Conservation (phyloP, 2,329 filamentous ascomycete genomes). For the Monosporascus cannonballus region DNA sequence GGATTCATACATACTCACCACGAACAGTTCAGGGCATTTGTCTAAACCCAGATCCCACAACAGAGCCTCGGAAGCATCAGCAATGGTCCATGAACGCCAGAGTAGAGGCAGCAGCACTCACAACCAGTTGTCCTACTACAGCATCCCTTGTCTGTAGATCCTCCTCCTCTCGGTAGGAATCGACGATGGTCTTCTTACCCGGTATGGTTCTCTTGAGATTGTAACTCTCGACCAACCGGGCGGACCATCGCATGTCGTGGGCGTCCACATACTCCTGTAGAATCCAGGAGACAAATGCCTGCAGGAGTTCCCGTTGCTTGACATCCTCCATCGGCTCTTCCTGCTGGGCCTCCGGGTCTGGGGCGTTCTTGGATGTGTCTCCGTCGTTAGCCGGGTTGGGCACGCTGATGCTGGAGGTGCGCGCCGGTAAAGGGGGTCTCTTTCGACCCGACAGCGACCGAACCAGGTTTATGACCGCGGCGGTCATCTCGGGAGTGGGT, state of each 20-base stretch:
- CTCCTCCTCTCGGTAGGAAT: conserved; percentile 59
- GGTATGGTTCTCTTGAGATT: conserved; percentile 59
- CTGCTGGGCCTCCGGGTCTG: conserved; percentile 56
- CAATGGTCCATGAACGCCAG: background rate
- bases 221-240: conserved; percentile 62
- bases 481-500: conserved; percentile 60
- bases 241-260: conserved; percentile 55
- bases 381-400: conserved; percentile 50
- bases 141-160: conserved; percentile 55
- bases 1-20: conserved; percentile 38
- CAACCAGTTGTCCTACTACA: conserved; percentile 66
- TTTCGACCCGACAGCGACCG: conserved; percentile 63
- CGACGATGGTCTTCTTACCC: conserved; percentile 53
- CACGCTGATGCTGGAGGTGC: conserved; percentile 52
- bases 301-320: conserved; percentile 59
- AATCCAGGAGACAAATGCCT: conserved; percentile 73
- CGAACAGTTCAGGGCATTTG: conserved; percentile 37
- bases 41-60: conserved; percentile 55
- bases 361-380: conserved; percentile 48
- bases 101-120: conserved; percentile 30
- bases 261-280: conserved; percentile 66
- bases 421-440: conserved; percentile 54
- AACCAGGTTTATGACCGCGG: conserved; percentile 63
- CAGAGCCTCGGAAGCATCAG: conserved; percentile 43
- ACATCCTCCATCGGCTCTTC: conserved; percentile 50